These are phyloP conservation scores for Emmonsiellopsis sp. DNA, from an alignment of 2,329 filamentous ascomycete species.

Conservation along the genomic window DNA sequence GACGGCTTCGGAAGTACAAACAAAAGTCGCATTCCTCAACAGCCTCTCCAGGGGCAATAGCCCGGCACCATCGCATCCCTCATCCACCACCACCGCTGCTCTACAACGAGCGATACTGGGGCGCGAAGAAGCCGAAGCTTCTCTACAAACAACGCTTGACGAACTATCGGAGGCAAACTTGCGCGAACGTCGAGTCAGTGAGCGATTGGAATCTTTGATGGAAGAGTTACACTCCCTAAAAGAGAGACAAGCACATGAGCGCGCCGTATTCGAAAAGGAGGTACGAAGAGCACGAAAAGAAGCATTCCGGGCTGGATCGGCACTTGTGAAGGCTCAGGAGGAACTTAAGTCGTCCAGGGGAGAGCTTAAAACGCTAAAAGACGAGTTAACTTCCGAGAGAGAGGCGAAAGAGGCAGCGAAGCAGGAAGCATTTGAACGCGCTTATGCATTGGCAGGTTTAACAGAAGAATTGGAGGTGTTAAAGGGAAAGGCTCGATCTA, in stretches of 20 bases:
- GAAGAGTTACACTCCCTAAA: slow-evolving; percentile 45
- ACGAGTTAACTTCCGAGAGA: slow-evolving; percentile 43
- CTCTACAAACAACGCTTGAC: slow-evolving; percentile 22
- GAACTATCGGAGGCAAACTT: slow-evolving; percentile 33
- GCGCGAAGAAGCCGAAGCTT: slow-evolving; percentile 37
- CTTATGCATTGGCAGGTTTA: slow-evolving; percentile 35
- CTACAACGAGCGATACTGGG: slow-evolving; percentile 36
- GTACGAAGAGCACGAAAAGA: slow-evolving; percentile 47
- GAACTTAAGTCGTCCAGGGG: slow-evolving; percentile 33
- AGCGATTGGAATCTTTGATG: slow-evolving; percentile 36
- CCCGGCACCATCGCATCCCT: slow-evolving; percentile 19
- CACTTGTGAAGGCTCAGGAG: slow-evolving; percentile 46
- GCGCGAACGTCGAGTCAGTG: slow-evolving; percentile 35
- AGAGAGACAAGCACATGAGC: slow-evolving; percentile 39
- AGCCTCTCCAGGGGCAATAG: slow-evolving; percentile 20
- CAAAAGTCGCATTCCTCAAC: slow-evolving; percentile 41
- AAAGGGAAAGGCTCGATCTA: slow-evolving; percentile 31
- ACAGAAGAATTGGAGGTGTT: slow-evolving; percentile 35
- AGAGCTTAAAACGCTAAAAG: slow-evolving; percentile 42
- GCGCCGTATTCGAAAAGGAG: slow-evolving; percentile 47
- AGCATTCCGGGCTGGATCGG: slow-evolving; percentile 47
- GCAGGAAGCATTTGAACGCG: slow-evolving; percentile 39
- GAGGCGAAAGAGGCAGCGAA: slow-evolving; percentile 35
- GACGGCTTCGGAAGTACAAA: slow-evolving; percentile 35
- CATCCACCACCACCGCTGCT: slow-evolving; percentile 33